Percentiles rank a stretch among this genome's conserved stretches.
These are phyloP conservation scores for Crinitomyces ghanaensis DNA, from an alignment of 805 yeast genomes.

Conservation along the genomic window DNA sequence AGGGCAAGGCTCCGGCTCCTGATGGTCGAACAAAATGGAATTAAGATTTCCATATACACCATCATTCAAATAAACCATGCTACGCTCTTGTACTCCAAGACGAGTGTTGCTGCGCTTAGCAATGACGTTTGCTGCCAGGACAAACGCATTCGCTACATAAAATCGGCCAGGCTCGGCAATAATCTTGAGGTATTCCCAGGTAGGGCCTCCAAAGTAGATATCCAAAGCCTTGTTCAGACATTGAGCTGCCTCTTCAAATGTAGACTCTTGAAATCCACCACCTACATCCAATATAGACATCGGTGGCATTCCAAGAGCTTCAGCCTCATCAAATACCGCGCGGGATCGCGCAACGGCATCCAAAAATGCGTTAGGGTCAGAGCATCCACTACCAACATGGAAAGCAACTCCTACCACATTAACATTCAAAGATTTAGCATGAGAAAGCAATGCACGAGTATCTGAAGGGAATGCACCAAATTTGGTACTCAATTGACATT, in stretches of 20 bases:
- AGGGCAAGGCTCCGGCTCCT: conserved; percentile 58
- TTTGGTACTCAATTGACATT: conserved; percentile 76
- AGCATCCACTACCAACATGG: conserved; percentile 93
- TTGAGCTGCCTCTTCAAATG: conserved; percentile 46
- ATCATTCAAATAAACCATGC: conserved; percentile 83
- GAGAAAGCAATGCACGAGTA: conserved; percentile 43
- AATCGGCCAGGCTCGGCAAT: conserved; percentile 95
- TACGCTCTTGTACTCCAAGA: conserved; percentile 27
- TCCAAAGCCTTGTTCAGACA: conserved; percentile 47
- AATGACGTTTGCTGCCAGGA: conserved; percentile 72
- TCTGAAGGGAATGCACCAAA: conserved; percentile 66
- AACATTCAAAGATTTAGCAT: conserved; percentile 51
- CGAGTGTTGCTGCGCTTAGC: conserved; percentile 53
- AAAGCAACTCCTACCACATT: conserved; percentile 78
- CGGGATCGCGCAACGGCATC: conserved; percentile 67
- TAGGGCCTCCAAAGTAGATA: conserved; percentile 42
- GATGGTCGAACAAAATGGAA: conserved; percentile 89
- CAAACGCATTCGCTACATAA: conserved; percentile 74
- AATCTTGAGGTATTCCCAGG: conserved; percentile 31
- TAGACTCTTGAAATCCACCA: conserved; percentile 69
- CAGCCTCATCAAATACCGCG: conserved; percentile 51
- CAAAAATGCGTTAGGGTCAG: conserved; percentile 51
- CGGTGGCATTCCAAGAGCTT: conserved; percentile 30
- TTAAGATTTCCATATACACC: conserved; percentile 95
- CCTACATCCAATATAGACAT: conserved; percentile 72